phyloP scores from a whole-genome alignment of 2,329 filamentous ascomycete genomes.

The Epicoccum nigrum region DNA sequence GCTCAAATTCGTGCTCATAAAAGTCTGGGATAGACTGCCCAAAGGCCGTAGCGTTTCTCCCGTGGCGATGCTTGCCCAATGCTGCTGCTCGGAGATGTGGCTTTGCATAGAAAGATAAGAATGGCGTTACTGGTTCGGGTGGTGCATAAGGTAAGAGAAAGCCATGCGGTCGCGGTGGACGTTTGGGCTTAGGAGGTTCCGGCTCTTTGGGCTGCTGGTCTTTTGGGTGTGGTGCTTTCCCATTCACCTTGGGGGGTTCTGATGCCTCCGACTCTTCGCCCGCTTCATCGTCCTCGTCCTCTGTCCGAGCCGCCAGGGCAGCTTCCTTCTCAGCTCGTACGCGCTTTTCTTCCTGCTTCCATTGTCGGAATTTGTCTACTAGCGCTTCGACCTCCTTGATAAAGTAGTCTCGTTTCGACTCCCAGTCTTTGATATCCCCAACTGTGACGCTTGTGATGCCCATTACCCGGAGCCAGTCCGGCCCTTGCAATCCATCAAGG shows the following conservation, averaged over 20 bases:
- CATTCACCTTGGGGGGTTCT: conserved; percentile 28
- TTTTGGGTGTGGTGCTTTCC: conserved; percentile 6
- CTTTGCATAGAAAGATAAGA: conserved; percentile 87
- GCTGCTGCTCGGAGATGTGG: conserved; percentile 80
- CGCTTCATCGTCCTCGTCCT: conserved; percentile 49
- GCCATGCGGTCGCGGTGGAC: conserved; percentile 41
- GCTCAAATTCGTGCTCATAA: conserved; percentile 71
- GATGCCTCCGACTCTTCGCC: conserved; percentile 48
- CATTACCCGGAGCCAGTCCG: conserved; percentile 92
- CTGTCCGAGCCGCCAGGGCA: conserved; percentile 57
- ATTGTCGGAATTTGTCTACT: conserved; percentile 83
- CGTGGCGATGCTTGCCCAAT: conserved; percentile 72
- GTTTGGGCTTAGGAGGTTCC: conserved; percentile 36
- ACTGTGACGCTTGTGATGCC: conserved; percentile 87
- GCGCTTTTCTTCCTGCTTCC: conserved; percentile 89
- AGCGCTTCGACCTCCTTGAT: conserved; percentile 81
- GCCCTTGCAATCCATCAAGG: conserved; percentile 83
- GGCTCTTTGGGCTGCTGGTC: conserved; percentile 56
- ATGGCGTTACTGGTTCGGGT: conserved; percentile 61
- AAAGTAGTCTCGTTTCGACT: conserved; percentile 83
- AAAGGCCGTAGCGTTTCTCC: conserved; percentile 77
- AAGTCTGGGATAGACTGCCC: conserved; percentile 80
- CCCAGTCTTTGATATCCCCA: conserved; percentile 82
- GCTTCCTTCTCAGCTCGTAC: conserved; percentile 78
- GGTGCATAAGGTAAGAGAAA: conserved; percentile 37